Evolutionary conservation across 768 basidiomycete species (phyloP).

Genomic region (Galerina marginata): DNA sequence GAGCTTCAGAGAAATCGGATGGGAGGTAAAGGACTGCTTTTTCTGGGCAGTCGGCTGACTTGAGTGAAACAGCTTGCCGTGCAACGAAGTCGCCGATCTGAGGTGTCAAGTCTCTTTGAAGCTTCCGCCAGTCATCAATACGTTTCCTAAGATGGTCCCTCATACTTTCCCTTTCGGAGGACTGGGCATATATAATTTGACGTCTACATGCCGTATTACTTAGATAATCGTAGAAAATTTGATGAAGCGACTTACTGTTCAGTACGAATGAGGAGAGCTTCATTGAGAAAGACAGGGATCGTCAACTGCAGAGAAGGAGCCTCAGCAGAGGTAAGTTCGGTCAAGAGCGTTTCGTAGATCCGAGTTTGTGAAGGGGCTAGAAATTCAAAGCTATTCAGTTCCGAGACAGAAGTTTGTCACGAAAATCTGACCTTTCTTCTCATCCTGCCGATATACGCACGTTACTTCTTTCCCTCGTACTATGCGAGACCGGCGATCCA

Average conservation of each 20-base stretch:
- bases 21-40: slow-evolving; percentile 14
- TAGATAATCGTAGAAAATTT: background rate
- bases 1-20: slow-evolving; percentile 14
- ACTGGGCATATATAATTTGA: background rate
- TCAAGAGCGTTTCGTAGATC: slow-evolving; percentile 17
- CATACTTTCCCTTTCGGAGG: background rate
- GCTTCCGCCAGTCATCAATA: slow-evolving; percentile 16
- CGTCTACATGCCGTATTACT: background rate
- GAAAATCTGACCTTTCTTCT: slow-evolving; percentile 15
- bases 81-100: slow-evolving; percentile 7
- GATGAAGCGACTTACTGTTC: slow-evolving; percentile 12
- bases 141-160: slow-evolving; percentile 8
- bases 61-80: background rate
- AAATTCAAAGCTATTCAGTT: background rate
- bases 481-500: slow-evolving; percentile 13
- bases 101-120: slow-evolving; percentile 11
- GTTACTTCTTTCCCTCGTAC: slow-evolving; percentile 18
- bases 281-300: slow-evolving; percentile 12
- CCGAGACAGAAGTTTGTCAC: too few relatives aligned
- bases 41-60: slow-evolving; percentile 2
- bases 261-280: slow-evolving; percentile 8
- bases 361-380: slow-evolving; percentile 21
- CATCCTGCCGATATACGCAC: slow-evolving; percentile 26
- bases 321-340: background rate
- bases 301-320: background rate